Evolutionary conservation across 176 grass and related monocot genomes (phyloP).

Genomic region (Zoysia japonica): DNA sequence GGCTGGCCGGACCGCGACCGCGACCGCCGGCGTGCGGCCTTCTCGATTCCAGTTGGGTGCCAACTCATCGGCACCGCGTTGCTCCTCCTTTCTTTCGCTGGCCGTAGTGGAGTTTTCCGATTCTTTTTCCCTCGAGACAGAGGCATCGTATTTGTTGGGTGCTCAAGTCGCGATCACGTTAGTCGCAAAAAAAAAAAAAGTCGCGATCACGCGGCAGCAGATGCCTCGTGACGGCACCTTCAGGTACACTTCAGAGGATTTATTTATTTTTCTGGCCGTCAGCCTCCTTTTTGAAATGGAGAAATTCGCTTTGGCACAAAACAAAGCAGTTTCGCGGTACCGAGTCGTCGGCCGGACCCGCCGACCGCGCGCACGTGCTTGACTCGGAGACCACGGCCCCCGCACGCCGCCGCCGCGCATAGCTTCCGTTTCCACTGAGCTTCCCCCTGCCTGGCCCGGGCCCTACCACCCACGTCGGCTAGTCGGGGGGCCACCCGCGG

Average conservation of each 20-base stretch:
- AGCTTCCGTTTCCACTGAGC: conserved; percentile 45
- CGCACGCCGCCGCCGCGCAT: conserved; percentile 23
- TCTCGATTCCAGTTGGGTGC: not conserved
- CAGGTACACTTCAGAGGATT: no score
- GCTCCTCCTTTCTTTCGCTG: not conserved
- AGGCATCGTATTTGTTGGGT: no score
- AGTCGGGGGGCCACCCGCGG: not conserved
- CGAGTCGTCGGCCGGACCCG: conserved; percentile 3
- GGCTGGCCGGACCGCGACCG: not conserved
- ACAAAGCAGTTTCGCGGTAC: not conserved
- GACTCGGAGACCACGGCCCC: not conserved
- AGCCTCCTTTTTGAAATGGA: not conserved
- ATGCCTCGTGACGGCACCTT: not conserved
- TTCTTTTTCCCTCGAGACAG: no score
- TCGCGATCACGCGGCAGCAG: not conserved
- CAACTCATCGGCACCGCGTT: not conserved
- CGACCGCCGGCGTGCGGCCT: not conserved
- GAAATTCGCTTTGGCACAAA: not conserved
- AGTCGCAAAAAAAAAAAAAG: no score
- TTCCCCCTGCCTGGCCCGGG: conserved; percentile 6
- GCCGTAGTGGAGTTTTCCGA: no score
- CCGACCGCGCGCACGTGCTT: conserved; percentile 34
- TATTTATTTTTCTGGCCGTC: not conserved
- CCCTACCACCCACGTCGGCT: conserved; percentile 18
- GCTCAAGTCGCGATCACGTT: no score